Conservation (phyloP, 1,284 basidiomycete species). For the Dichomitus squalens region DNA sequence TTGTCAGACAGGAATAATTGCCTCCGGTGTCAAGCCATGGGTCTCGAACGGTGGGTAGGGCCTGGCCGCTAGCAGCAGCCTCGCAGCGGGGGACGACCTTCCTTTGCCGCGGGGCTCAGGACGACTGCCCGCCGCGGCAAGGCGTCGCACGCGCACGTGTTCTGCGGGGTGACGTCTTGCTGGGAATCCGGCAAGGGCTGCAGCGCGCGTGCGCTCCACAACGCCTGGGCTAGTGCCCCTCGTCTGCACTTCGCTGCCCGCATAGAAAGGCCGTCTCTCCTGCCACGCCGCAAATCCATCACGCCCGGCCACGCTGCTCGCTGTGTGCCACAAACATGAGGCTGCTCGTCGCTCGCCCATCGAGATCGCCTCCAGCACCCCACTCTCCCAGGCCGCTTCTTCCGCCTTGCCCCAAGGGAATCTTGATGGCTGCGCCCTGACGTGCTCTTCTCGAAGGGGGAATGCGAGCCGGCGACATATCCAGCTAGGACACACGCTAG, state of each 20-base stretch:
- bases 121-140: slow-evolving; percentile 4
- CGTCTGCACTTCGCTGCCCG: not conserved
- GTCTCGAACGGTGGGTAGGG: not conserved
- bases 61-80: not conserved
- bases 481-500: slow-evolving; percentile 4
- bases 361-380: slow-evolving; percentile 3
- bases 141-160: slow-evolving; percentile 5
- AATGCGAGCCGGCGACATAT: not conserved
- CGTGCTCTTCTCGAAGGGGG: not conserved
- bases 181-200: not conserved
- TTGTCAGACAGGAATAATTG: not conserved
- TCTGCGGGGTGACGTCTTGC: not conserved
- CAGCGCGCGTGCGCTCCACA: slow-evolving; percentile 7
- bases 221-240: slow-evolving; percentile 7
- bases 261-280: slow-evolving; percentile 13
- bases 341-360: slow-evolving; percentile 13
- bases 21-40: not conserved
- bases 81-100: slow-evolving; percentile 4
- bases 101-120: slow-evolving; percentile 16
- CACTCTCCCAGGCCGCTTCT: slow-evolving; percentile 1
- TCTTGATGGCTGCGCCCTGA: not conserved
- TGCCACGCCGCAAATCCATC: slow-evolving; percentile 22
- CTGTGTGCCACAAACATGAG: slow-evolving; percentile 14
- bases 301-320: slow-evolving; percentile 7
- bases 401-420: not conserved